Conservation (phyloP, 73 alveolate species). For the Paramecium primaurelia region DNA sequence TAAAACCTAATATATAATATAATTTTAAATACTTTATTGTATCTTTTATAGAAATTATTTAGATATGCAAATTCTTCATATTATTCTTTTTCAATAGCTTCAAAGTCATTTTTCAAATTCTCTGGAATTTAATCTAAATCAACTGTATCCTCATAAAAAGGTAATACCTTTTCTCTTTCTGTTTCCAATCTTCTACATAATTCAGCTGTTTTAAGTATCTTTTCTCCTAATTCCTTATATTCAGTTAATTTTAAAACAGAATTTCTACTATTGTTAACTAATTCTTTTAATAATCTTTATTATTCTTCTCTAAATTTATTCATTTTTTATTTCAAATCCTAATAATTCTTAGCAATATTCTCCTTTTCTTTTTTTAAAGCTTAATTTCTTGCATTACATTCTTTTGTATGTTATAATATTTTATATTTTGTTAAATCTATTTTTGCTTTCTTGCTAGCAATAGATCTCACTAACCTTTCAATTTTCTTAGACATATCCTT, state of each 20-base stretch:
- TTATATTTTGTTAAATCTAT: constrained; percentile 86
- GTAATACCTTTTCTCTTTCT: constrained; percentile 96
- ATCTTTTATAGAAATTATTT: constrained; percentile 95
- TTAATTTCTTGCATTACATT: constrained; percentile 93
- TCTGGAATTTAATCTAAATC: constrained; percentile 82
- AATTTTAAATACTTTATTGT: constrained; percentile 70
- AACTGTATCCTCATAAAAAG: constrained; percentile 92
- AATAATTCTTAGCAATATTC: constrained; percentile 87
- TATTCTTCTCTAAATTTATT: constrained; percentile 94
- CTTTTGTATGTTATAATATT: constrained; percentile 87
- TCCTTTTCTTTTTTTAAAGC: constrained; percentile 90
- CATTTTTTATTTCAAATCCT: constrained; percentile 92
- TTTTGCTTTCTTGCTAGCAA: constrained; percentile 78
- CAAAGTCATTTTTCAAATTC: constrained; percentile 80
- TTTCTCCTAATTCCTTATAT: constrained; percentile 90
- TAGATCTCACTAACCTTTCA: constrained; percentile 75
- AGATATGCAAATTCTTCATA: constrained; percentile 91
- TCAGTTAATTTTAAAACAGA: constrained; percentile 91
- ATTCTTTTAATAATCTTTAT: constrained; percentile 87
- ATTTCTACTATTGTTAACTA: constrained; percentile 89
- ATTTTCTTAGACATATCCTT: constrained; percentile 77
- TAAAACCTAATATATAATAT: constrained; percentile 65
- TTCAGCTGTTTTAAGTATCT: constrained; percentile 95
- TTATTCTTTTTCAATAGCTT: constrained; percentile 83
- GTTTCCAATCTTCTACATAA: constrained; percentile 96